Evolutionary conservation across 805 yeast genomes (phyloP), one percentile per base, ranked within the genome.

Genomic region (Saccharomyces eubayanus): DNA sequence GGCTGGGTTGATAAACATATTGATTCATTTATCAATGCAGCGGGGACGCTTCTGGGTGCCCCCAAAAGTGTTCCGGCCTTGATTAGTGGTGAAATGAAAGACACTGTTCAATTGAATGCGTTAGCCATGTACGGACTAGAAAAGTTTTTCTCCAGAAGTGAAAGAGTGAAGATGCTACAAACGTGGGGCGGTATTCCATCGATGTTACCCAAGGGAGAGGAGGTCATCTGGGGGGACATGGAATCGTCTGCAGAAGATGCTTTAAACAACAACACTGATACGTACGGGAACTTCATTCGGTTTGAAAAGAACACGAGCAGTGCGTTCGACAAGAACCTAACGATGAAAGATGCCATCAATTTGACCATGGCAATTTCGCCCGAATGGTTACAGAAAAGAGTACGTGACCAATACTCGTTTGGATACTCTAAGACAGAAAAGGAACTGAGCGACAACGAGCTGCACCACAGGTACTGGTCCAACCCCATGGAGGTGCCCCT

Each of bases 71-170:
- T 90, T 21, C 89, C 95, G 0, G 97, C 97, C 0, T 74, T 94
- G 55, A 70, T 94, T n/a, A 88, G 96, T 14, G 99, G 99, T 14
- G 99, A 94, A 71, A 94, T 94, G 98, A 89, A 84, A 68, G 99
- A 94, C 69, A 94, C 99, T 0, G 95, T 95, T 30, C 96, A 92
- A 64, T 75, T 94, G 67, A 94, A 94, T 68, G 85, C 94, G 2
- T 72, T 92, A 56, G 99, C 98, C 0, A 89, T 92, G 59, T 89
- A 88, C 64, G 99, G 97, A 1, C 77, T 94, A 53, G 99, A 94
- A 66, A 89, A 88, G 72, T 94, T 94, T 71, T 90, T 94, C 69
- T 85, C 94, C 51, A 80, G 96, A 66, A 80, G 82, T 56, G 99
- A 92, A 71, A 80, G 99, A 60, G 81, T 89, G 6, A 95, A 89